Evolutionary conservation across 2,329 filamentous ascomycete genomes (phyloP), one percentile per base, ranked within the genome.

Genomic region (Colletotrichum salicis): DNA sequence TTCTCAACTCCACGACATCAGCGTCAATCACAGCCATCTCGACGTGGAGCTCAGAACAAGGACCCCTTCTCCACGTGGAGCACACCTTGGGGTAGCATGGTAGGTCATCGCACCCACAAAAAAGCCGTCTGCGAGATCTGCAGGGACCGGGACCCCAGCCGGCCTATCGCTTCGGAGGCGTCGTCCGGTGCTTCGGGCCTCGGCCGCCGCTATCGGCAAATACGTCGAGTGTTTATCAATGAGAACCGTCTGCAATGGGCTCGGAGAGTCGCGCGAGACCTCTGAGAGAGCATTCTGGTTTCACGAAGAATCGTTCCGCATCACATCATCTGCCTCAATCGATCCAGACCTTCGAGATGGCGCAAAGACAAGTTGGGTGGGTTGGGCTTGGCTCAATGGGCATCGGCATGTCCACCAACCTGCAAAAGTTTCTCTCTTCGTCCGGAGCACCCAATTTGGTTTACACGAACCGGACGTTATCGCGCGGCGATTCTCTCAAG

Each of bases 381-480:
- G 35, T 64, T 10, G 82, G 82, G 71, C 82, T 84, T 61, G 82
- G 82, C 31, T 84, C 82, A 48, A 84, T 84, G 82, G 82, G 82
- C 71, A 80, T 82, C 0, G 79, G 79, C 8, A 80, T 79, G 1
- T 80, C 79, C 19, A 79, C 80, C 27, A 81, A 56, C 1, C 78
- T 80, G 4, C 79, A 81, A 76, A 81, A 76, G 61, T 89, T 91
- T 75, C 78, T 92, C 4, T 90, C 91, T 74, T 86, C 89, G 2
- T 88, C 89, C 37, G 62, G 55, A 0, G 79, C 87, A 70, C 79
- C 91, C 35, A 86, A 81, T 41, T 79, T 92, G 4, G 77, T 92
- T 33, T 91, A 90, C 71, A 90, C 88, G 27, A 92, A 90, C 78
- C 82, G 86, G 0, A 84, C 82, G 0, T 37, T 64, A 15, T 64